Evolutionary conservation across 495 filamentous ascomycete species (phyloP), one percentile per base, ranked within the genome.

Genomic region (Xylaria nigripes): DNA sequence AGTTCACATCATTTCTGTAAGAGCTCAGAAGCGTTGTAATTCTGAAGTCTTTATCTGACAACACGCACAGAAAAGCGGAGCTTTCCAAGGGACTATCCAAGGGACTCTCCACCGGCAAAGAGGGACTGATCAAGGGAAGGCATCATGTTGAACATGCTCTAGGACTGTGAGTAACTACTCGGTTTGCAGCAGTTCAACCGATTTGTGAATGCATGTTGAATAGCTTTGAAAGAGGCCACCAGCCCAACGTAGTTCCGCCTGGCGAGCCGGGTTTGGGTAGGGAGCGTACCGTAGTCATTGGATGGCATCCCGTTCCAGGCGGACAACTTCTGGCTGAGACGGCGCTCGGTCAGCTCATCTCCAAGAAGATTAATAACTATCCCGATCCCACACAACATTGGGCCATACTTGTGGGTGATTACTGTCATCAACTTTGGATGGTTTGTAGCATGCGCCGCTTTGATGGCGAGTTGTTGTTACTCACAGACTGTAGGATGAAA

Each of bases 381-480:
- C 74, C 74, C 3, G 74, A 76, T 57, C 74, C 74, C 40, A 72
- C 72, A n/a, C 72, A 76, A 58, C 74, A 76, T 55, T 76, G 74
- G 74, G 74, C 72, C 19, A 70, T 76, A 10, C 55, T 76, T 0
- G 72, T 76, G 15, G 74, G 70, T 12, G 70, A 70, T 13, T 76
- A 71, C 54, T 64, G 60, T 29, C 74, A 76, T 50, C 59, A 76
- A 59, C 66, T 76, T 16, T 70, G 69, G 67, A 70, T 70, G 68
- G 64, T 67, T 47, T 15, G 61, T 56, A 21, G 29, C 32, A 13
- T 40, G 18, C 27, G 30, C 22, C 16, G 2, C 21, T 10, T 24
- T 2, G n/a, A 12, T 16, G 24, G 21, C 3, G 19, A 16, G 15
- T 23, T 25, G 29, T 40, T 32, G 8, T 45, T 27, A 4, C 53